Base-by-base conservation (phyloP, 768 basidiomycete genomes). In the Strobilomyces dryophilus region DNA sequence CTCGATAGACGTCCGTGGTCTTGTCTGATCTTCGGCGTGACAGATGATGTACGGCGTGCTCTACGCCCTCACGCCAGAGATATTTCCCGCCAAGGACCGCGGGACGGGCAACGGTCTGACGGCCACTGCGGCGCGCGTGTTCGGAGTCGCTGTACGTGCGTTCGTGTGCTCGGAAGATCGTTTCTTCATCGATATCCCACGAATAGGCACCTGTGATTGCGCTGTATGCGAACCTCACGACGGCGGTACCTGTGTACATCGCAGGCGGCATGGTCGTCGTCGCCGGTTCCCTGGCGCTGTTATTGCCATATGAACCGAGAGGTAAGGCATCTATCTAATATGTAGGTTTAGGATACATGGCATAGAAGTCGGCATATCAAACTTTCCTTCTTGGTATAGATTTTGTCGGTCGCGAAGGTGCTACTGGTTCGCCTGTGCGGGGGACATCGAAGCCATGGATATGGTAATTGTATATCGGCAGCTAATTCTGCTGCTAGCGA, bases 31-130 rank as follows among this genome's bases (percentile, higher is more conserved):
- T 32, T 5, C 29, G 1, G 8, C 10, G 10, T 9, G 39, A 39
- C 11, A 85, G 75, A 79, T 86, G 56, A 89, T 88, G 86, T 89
- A 85, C 47, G 85, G 87, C 7, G 85, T 89, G 2, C 60, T 89
- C 40, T 88, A 87, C 60, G 84, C 85, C 17, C 67, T 85, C 45
- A 81, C 86, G 1, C 80, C 85, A 0, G 85, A 89, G 66, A 73
- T 85, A 5, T 87, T 87, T 65, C 82, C 85, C 11, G 82, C 83
- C 31, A 85, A 85, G 62, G 80, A 87, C 66, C 75, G 87, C 34
- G 87, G 87, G 0, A 89, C 87, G 0, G 87, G 87, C 2, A 86
- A 84, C 54, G 84, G 81, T 5, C 70, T 89, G 44, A 78, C 78
- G 1, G 76, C 83, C 8, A 82, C 81, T 1, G 79, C 82, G 0